Evolutionary conservation across 1,284 basidiomycete species (phyloP).

Genomic region (Volvariella surrecta): DNA sequence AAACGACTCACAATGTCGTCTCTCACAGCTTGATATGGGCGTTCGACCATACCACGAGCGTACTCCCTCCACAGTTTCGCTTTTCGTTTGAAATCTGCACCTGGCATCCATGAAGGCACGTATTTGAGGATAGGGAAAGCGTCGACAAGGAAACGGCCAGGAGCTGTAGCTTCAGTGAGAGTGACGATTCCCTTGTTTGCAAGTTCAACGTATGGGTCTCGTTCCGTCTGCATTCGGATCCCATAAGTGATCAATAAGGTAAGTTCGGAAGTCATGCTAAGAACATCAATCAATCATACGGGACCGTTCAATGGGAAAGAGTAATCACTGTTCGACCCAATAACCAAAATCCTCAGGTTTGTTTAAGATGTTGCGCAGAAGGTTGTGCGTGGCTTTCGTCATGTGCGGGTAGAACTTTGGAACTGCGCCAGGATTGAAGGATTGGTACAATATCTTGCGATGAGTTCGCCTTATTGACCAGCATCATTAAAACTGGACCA

Average conservation of each 20-base stretch:
- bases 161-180: constrained; percentile 6
- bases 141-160: constrained; percentile 12
- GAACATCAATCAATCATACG: neutral
- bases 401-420: neutral
- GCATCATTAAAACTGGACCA: too few species aligned
- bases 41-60: constrained; percentile 16
- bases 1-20: constrained; percentile 1
- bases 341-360: constrained; percentile 16
- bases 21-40: constrained; percentile 21
- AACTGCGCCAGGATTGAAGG: neutral
- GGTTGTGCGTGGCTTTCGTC: constrained; percentile 11
- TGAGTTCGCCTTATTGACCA: constrained; percentile 4
- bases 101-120: constrained; percentile 34
- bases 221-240: neutral
- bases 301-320: neutral
- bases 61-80: constrained; percentile 22
- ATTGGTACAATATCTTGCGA: constrained; percentile 8
- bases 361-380: constrained; percentile 16
- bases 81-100: constrained; percentile 29
- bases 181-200: constrained; percentile 6
- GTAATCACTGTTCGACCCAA: constrained; percentile 18
- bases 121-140: constrained; percentile 18
- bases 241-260: constrained; percentile 9
- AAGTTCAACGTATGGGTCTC: constrained; percentile 10
- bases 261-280: constrained; percentile 17